Evolutionary conservation across 805 yeast species (phyloP).

Genomic region (Starmerella vaccinii): DNA sequence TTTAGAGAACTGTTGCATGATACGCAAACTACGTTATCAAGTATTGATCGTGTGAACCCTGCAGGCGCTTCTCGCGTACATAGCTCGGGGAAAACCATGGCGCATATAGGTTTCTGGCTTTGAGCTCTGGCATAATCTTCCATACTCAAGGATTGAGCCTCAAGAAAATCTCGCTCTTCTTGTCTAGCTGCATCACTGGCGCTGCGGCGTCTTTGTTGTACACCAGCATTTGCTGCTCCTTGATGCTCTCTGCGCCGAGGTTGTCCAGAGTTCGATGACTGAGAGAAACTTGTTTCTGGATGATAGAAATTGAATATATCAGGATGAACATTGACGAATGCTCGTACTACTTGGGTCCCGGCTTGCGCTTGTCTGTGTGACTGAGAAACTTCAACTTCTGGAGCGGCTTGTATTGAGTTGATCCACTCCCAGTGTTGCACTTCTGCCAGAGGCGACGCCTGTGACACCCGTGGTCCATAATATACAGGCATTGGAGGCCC

Average conservation of each 20-base stretch:
- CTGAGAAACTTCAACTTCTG: too few species aligned
- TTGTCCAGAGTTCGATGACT: too few species aligned
- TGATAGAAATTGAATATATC: not conserved
- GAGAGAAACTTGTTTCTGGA: not conserved
- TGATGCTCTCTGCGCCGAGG: too few species aligned
- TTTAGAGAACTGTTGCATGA: not conserved
- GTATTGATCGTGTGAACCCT: not conserved
- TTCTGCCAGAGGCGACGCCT: too few species aligned
- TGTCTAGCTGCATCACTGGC: not conserved
- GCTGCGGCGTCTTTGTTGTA: too few species aligned
- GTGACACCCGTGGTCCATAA: too few species aligned
- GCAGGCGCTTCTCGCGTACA: not conserved
- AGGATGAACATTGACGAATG: not conserved
- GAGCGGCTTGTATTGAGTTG: too few species aligned
- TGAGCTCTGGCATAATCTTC: not conserved
- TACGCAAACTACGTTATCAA: not conserved
- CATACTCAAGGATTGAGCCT: not conserved
- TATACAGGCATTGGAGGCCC: too few species aligned
- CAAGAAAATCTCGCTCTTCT: not conserved
- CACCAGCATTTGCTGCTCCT: too few species aligned
- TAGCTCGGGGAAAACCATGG: not conserved
- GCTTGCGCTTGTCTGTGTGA: too few species aligned
- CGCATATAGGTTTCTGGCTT: not conserved
- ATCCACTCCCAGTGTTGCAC: too few species aligned
- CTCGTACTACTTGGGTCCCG: too few species aligned